Conservation (phyloP, 1,284 basidiomycete genomes). For the Melampsora occidentalis region DNA sequence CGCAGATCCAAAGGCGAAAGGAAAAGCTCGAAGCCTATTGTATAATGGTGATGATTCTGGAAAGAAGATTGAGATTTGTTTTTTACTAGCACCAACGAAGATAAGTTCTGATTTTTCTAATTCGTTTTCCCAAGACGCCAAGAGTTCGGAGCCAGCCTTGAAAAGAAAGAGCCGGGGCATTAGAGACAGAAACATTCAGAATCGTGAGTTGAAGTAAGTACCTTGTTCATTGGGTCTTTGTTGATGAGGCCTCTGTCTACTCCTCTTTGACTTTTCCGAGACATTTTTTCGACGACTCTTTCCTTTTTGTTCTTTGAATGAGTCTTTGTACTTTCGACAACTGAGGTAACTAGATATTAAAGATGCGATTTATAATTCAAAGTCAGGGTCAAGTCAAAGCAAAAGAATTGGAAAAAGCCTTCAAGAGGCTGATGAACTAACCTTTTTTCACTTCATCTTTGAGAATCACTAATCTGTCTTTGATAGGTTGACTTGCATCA, state of each 20-base stretch:
- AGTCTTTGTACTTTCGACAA: neutral
- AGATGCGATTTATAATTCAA: neutral
- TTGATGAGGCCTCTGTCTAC: neutral
- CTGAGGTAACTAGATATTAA: neutral
- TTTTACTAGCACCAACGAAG: neutral
- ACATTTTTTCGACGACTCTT: neutral
- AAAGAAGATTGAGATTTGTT: neutral
- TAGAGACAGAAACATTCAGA: neutral
- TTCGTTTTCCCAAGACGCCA: neutral
- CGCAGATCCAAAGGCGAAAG: neutral
- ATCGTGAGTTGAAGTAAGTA: neutral
- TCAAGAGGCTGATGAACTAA: neutral
- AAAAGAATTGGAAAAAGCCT: too few species aligned
- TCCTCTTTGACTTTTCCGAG: neutral
- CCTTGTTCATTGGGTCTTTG: neutral
- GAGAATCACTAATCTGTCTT: constrained; percentile 1
- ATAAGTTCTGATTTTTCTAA: neutral
- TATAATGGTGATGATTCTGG: neutral
- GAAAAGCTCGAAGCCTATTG: neutral
- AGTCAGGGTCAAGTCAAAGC: neutral
- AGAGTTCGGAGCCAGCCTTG: neutral
- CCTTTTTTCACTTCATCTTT: neutral
- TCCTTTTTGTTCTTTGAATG: neutral
- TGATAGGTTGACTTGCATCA: neutral
- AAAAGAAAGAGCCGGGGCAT: neutral